Base-by-base conservation (phyloP, 2,329 filamentous ascomycete genomes). In the Aspergillus pseudoviridinutans region DNA sequence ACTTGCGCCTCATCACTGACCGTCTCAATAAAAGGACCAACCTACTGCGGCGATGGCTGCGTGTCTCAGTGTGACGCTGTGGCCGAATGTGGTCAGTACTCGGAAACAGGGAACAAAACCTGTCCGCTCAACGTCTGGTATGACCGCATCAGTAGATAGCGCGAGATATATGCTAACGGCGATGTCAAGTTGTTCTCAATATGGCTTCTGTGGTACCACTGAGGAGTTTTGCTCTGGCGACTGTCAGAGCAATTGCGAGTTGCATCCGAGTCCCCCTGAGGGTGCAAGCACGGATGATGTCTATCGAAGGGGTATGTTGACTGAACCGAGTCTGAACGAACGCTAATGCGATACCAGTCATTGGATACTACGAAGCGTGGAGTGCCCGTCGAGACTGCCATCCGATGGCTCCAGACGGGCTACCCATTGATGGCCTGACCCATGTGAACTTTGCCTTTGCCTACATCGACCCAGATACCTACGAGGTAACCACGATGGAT, bases 371-470 rank as follows among this genome's bases (percentile, higher is more conserved):
- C 52, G 70, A 74, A 55, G 38, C 57, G 3, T 75, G 70, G 70
- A 58, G 59, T 0, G 53, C 50, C 8, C 61, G 59, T 0, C 49
- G 64, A 2, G 24, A 49, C 1, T 74, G 71, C 38, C 35, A 61
- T 20, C 17, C 42, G 22, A 25, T 54, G 22, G 20, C 29, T 8
- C 60, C 58, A 3, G 35, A 24, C 4, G 58, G 51, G 28, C 22
- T 58, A 17, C 58, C 60, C 28, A 22, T 57, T 44, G 58, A 46
- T 46, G 60, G 58, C 6, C 57, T 66, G 6, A 65, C 59, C 0
- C 62, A 71, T 54, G 50, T 74, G 51, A 73, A 73, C 55, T 73
- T 68, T 42, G 74, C 78, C 0, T 80, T 80, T 55, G 74, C 71
- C 1, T 73, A 70, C 38, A 73, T 80, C 52, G 69, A 79, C 38